phyloP scores from a whole-genome alignment of 2,329 filamentous ascomycete genomes.

The Colletotrichum melonis region DNA sequence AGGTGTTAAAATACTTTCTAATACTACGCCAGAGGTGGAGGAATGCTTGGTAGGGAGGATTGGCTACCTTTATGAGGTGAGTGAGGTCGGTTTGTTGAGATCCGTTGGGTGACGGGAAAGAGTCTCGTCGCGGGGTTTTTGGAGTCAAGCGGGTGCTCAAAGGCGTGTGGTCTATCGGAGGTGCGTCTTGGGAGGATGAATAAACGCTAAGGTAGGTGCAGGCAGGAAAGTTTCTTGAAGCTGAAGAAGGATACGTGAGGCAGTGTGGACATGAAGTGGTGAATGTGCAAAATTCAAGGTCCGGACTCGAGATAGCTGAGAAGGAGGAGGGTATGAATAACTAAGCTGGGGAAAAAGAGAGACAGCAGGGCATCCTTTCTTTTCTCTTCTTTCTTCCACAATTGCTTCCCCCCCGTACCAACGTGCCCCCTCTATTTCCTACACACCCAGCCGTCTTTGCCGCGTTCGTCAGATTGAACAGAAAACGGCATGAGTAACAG shows the following conservation, averaged over 20 bases:
- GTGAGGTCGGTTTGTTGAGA: background rate
- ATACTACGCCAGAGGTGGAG: background rate
- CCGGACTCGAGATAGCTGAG: background rate
- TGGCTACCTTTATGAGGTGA: background rate
- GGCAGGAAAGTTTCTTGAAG: background rate
- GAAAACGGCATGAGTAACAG: constrained; percentile 1
- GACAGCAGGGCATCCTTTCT: background rate
- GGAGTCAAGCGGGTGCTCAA: background rate
- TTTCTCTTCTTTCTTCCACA: background rate
- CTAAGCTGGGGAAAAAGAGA: background rate
- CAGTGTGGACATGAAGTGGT: background rate
- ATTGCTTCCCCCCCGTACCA: background rate
- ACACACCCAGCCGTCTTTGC: background rate
- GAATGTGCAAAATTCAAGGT: background rate
- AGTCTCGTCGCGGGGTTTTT: background rate
- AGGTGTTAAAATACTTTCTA: background rate
- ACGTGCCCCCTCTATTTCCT: background rate
- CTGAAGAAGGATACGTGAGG: background rate
- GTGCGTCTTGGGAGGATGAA: background rate
- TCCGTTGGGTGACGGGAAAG: background rate
- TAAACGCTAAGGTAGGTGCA: background rate
- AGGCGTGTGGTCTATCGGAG: background rate
- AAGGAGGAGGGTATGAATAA: background rate
- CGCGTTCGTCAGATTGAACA: background rate
- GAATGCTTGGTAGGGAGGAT: background rate